These are phyloP conservation scores for Takakia lepidozioides DNA, from an alignment of 225 moss, liverwort and hornwort genomes.

Conservation along the genomic window DNA sequence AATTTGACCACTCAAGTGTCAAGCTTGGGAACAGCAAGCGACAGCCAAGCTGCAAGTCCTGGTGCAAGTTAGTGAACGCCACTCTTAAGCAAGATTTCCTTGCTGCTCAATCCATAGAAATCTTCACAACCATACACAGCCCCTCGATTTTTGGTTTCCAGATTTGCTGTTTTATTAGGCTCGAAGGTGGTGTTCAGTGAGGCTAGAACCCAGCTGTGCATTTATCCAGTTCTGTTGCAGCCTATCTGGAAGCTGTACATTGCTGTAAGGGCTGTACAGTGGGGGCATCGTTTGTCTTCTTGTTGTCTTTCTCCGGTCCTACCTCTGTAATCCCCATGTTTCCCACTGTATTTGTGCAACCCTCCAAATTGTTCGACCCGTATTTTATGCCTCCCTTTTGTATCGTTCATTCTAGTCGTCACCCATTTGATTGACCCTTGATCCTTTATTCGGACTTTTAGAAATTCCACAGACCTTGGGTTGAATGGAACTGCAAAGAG, in stretches of 20 bases:
- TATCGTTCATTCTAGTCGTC: conserved; percentile 20
- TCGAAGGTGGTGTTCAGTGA: conserved; percentile 63
- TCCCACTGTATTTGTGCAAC: conserved; percentile 8
- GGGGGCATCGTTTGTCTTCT: conserved; percentile 12
- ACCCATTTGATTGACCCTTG: conserved; percentile 16
- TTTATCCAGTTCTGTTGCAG: conserved; percentile 39
- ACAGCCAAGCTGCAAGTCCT: conserved; percentile 70
- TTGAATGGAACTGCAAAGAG: conserved; percentile 45
- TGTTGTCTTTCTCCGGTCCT: conserved; percentile 8
- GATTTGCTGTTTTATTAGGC: conserved; percentile 50
- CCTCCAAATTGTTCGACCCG: too few relatives aligned
- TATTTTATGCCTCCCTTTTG: conserved; percentile 14
- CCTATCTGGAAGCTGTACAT: conserved; percentile 66
- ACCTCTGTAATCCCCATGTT: conserved; percentile 13
- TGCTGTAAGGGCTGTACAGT: conserved; percentile 53
- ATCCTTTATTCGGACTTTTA: conserved; percentile 27
- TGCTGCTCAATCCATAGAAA: conserved; percentile 28
- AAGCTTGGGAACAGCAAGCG: conserved; percentile 29
- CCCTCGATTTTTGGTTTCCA: conserved; percentile 41
- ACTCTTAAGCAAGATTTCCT: conserved; percentile 27
- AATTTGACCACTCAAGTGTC: conserved; percentile 39
- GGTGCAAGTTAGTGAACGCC: conserved; percentile 60
- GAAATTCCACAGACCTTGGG: conserved; percentile 30
- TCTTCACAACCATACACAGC: conserved; percentile 24
- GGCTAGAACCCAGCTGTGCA: conserved; percentile 50